phyloP scores from a whole-genome alignment of 305 asterid genomes.

The Withania somnifera region DNA sequence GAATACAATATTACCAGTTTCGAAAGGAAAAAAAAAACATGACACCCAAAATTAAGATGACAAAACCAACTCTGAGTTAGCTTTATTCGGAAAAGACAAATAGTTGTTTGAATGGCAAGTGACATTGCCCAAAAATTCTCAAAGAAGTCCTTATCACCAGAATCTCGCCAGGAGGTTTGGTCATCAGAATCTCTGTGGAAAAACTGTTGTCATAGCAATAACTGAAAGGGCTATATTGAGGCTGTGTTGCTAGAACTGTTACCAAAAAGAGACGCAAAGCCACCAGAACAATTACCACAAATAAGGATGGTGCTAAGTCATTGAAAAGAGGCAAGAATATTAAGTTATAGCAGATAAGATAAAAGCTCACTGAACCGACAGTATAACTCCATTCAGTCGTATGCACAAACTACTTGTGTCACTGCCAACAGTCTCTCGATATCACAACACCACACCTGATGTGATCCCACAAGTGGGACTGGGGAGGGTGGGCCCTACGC shows the following conservation, averaged over 20 bases:
- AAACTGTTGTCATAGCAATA: background rate
- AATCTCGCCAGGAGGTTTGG: background rate
- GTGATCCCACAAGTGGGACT: too few relatives aligned
- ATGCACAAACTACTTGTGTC: background rate
- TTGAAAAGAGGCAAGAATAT: background rate
- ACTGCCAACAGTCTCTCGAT: background rate
- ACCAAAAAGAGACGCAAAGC: background rate
- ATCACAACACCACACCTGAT: too few relatives aligned
- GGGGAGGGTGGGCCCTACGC: too few relatives aligned
- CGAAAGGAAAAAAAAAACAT: too few relatives aligned
- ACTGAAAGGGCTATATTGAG: background rate
- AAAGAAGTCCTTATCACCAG: background rate
- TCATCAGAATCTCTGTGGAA: background rate
- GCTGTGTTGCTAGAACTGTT: background rate
- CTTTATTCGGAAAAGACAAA: background rate
- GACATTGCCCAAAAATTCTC: background rate
- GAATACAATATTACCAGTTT: too few relatives aligned
- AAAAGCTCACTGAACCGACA: background rate
- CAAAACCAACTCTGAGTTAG: background rate
- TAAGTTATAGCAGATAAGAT: background rate
- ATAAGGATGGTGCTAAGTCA: background rate
- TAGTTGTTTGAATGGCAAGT: background rate
- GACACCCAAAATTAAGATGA: background rate
- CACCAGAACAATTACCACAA: background rate
- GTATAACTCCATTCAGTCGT: background rate